Evolutionary conservation across 129 eudicot genomes (phyloP).

Genomic region (Tanacetum coccineum): DNA sequence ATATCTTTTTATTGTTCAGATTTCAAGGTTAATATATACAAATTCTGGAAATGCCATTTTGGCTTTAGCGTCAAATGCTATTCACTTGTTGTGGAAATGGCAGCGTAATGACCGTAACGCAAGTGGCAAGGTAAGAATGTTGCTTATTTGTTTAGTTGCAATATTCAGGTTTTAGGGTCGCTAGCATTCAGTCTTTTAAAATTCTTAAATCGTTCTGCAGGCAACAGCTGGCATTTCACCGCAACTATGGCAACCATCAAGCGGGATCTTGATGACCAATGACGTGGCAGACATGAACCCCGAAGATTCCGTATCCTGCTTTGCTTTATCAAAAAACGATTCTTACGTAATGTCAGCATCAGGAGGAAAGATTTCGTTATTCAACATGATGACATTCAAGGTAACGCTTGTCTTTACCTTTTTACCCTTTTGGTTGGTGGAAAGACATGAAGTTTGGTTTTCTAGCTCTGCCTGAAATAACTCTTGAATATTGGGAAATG

Average conservation of each 20-base stretch:
- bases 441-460: background rate
- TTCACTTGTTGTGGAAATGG: conserved; percentile 96
- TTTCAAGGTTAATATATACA: conserved; percentile 82
- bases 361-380: conserved; percentile 91
- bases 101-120: conserved; percentile 76
- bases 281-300: conserved; percentile 67
- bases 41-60: conserved; percentile 84
- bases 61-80: conserved; percentile 91
- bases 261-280: conserved; percentile 92
- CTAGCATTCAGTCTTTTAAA: background rate
- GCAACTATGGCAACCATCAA: conserved; percentile 93
- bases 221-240: conserved; percentile 82
- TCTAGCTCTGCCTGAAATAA: conserved; percentile 5
- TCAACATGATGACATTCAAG: conserved; percentile 99
- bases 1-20: conserved; percentile 34
- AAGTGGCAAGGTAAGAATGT: conserved; percentile 63
- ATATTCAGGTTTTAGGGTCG: background rate
- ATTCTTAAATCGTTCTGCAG: conserved; percentile 29
- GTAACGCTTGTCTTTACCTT: conserved; percentile 29
- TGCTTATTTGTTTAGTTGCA: background rate
- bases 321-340: conserved; percentile 93
- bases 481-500: conserved; percentile 23
- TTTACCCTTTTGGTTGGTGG: background rate
- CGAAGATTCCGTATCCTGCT: conserved; percentile 93
- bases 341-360: conserved; percentile 98